Percentiles rank a stretch among this genome's conserved stretches.
Evolutionary conservation across 805 yeast genomes (phyloP).

Genomic region (Kluyveromyces wickerhamii): DNA sequence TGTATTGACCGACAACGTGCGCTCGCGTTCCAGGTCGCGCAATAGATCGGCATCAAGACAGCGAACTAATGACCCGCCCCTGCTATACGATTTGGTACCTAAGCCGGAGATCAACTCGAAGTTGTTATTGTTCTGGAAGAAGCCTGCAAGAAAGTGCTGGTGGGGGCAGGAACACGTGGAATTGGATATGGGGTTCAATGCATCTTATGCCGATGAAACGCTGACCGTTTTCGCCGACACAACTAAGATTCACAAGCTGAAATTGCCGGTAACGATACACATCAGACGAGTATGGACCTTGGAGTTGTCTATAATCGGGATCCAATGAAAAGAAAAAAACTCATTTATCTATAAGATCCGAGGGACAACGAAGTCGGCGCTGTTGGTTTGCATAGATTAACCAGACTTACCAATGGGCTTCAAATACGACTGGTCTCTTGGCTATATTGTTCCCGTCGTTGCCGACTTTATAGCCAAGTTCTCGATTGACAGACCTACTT

Average conservation of each 20-base stretch:
- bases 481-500: too few species aligned
- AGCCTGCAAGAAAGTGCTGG: slow-evolving; percentile 99
- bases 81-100: slow-evolving; percentile 28
- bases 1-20: slow-evolving; percentile 49
- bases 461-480: too few species aligned
- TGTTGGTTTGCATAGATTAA: too few species aligned
- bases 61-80: slow-evolving; percentile 32
- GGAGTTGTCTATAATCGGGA: slow-evolving; percentile 85
- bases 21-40: slow-evolving; percentile 53
- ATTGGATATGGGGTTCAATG: slow-evolving; percentile 30
- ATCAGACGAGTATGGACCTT: slow-evolving; percentile 95
- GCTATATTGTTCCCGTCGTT: too few species aligned
- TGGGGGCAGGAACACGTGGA: slow-evolving; percentile 68
- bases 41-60: slow-evolving; percentile 33
- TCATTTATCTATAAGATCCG: too few species aligned
- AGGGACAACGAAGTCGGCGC: too few species aligned
- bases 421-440: too few species aligned
- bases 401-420: too few species aligned
- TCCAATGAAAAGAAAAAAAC: slow-evolving; percentile 40
- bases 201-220: slow-evolving; percentile 15
- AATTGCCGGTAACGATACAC: slow-evolving; percentile 59
- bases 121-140: slow-evolving; percentile 86
- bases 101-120: slow-evolving; percentile 42
- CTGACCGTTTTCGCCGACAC: slow-evolving; percentile 3
- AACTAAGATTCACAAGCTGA: slow-evolving; percentile 12